Base-by-base conservation (phyloP, 2,329 filamentous ascomycete species). In the Pseudopyricularia javanii region DNA sequence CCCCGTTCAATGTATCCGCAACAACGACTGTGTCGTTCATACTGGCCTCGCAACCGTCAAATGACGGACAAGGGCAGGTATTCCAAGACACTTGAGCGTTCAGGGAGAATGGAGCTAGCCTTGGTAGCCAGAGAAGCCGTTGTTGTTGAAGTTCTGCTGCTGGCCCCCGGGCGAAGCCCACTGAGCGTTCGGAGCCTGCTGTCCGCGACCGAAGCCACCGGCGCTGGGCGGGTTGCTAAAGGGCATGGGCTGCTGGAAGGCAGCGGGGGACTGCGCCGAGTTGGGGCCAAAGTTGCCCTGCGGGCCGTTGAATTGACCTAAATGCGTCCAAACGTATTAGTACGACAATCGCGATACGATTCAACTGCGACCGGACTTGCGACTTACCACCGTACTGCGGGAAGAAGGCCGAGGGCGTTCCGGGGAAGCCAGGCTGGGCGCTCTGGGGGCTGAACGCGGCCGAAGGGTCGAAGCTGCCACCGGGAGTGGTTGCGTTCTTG, bases 381-480 rank as follows among this genome's bases (percentile, higher is more conserved):
- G 54, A 53, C 76, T 70, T 80, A 79, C 88, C 88, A 65, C 86
- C 85, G 66, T 97, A 97, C 71, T 97, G 93, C 59, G 91, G 90
- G 69, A 96, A 97, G 74, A 89, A 96, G 34, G 78, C 75, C 54
- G 82, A 84, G 47, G 88, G 86, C 47, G 88, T 88, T 61, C 84
- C 87, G 58, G 87, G 85, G 64, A 85, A 95, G 53, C 76, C 83
- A 52, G 79, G 81, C 59, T 82, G 83, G 61, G 78, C 85, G 62
- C 83, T 88, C 66, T 91, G 87, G 52, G 91, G 82, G 61, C 80
- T 84, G 63, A 82, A 85, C 24, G 74, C 71, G 61, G 79, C 85
- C 61, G 86, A 83, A 66, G 87, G 91, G 61, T 88, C 88, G 62
- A 95, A 94, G 61, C 85, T 86, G 60, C 85, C 86, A 57, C 71